A percentile compares a stretch with the other conserved stretches of the same genome.
Evolutionary conservation across 2,329 filamentous ascomycete genomes (phyloP).

Genomic region (Aspergillus neotritici): DNA sequence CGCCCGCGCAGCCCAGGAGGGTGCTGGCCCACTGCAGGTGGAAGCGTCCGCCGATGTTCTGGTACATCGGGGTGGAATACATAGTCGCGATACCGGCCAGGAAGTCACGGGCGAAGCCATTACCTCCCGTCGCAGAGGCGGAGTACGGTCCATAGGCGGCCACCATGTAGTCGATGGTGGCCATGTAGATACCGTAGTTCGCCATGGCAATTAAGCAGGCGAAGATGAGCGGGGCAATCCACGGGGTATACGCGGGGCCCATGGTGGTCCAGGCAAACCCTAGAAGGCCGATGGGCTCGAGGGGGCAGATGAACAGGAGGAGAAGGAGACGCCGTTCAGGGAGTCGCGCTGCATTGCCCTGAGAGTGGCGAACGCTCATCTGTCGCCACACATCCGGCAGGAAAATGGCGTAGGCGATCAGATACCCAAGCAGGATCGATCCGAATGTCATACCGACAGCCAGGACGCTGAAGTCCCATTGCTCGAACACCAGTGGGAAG

Average conservation of each 20-base stretch:
- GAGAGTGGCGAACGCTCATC: constrained; percentile 33
- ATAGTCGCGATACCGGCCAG: constrained; percentile 66
- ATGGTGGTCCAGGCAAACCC: constrained; percentile 65
- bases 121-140: constrained; percentile 69
- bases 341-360: constrained; percentile 49
- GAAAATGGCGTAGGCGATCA: constrained; percentile 51
- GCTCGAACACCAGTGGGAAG: constrained; percentile 53
- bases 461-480: constrained; percentile 18
- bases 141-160: constrained; percentile 68
- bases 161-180: constrained; percentile 73
- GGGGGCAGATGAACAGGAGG: constrained; percentile 57
- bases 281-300: constrained; percentile 61
- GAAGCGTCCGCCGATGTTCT: constrained; percentile 39
- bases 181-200: constrained; percentile 70
- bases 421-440: constrained; percentile 48
- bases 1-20: constrained; percentile 47
- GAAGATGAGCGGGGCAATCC: constrained; percentile 64
- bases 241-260: constrained; percentile 59
- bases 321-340: constrained; percentile 61
- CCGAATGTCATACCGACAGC: constrained; percentile 19
- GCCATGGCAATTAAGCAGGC: constrained; percentile 63
- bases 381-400: constrained; percentile 45
- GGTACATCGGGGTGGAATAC: constrained; percentile 60
- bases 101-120: constrained; percentile 68
- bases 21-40: constrained; percentile 52